phyloP scores from a whole-genome alignment of 1,139 yeast genomes.

The Geotrichum carabidarum region DNA sequence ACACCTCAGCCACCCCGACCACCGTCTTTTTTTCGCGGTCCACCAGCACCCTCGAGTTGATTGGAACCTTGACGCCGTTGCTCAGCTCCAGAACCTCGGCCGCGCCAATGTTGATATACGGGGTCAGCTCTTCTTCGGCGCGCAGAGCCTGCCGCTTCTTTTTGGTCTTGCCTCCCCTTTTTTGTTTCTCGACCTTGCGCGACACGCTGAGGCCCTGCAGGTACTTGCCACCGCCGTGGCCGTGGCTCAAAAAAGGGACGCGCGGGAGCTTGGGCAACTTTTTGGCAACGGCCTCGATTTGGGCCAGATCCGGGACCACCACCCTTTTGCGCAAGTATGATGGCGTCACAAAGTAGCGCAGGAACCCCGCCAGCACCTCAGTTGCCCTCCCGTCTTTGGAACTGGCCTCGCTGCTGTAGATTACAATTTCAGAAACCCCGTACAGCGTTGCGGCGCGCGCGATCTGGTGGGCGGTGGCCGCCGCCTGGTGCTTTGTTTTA shows the following conservation, averaged over 20 bases:
- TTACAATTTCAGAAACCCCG: constrained; percentile 66
- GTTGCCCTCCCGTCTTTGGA: constrained; percentile 18
- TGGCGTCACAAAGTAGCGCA: constrained; percentile 84
- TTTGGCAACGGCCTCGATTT: constrained; percentile 61
- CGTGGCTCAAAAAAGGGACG: constrained; percentile 64
- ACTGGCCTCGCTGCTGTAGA: constrained; percentile 42
- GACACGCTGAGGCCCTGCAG: constrained; percentile 71
- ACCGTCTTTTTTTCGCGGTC: constrained; percentile 57
- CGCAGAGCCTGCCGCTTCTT: constrained; percentile 37
- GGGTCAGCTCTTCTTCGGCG: constrained; percentile 44
- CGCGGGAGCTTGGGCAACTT: constrained; percentile 67
- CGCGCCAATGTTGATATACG: constrained; percentile 70
- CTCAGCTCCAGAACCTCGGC: constrained; percentile 50
- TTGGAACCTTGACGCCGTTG: constrained; percentile 61
- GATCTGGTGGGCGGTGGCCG: constrained; percentile 67
- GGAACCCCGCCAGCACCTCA: constrained; percentile 53
- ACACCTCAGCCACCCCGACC: constrained; percentile 70
- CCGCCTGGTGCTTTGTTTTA: constrained; percentile 63
- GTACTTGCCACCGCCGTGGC: constrained; percentile 28
- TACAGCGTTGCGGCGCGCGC: constrained; percentile 69
- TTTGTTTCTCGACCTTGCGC: constrained; percentile 42
- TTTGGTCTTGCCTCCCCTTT: constrained; percentile 44
- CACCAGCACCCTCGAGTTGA: constrained; percentile 75
- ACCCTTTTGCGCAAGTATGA: constrained; percentile 66
- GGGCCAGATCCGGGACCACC: constrained; percentile 43